phyloP scores from a whole-genome alignment of 495 filamentous ascomycete genomes.

The Aspergillus sclerotioniger region DNA sequence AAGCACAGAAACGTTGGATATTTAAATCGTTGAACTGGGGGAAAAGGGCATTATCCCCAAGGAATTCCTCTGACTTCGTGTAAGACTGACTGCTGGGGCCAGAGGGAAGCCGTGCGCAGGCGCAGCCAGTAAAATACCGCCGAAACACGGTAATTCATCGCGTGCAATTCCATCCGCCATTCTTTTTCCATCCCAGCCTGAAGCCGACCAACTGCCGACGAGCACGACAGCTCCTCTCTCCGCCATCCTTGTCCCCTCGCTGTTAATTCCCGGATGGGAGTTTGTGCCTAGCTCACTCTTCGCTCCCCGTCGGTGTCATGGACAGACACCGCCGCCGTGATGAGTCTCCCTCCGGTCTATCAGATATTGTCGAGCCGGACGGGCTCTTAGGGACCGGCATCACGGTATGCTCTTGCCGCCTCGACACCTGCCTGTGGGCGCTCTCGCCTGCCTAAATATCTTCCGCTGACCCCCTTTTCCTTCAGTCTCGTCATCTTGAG shows the following conservation, averaged over 20 bases:
- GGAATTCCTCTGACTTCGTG: no score
- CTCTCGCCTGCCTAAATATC: not conserved
- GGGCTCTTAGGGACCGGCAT: conserved; percentile 52
- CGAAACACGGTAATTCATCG: conserved; percentile 40
- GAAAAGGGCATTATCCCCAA: no score
- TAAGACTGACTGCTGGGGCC: no score
- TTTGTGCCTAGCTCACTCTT: conserved; percentile 25
- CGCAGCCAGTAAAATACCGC: conserved; percentile 3
- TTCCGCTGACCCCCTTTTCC: conserved; percentile 7
- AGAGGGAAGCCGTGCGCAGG: no score
- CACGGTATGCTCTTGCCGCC: conserved; percentile 36
- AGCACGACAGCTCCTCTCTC: not conserved
- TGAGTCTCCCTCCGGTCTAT: conserved; percentile 47
- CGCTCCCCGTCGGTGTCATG: conserved; percentile 36
- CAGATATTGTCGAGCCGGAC: conserved; percentile 47
- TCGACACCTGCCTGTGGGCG: not conserved
- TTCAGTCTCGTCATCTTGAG: conserved; percentile 81
- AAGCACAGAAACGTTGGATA: not conserved
- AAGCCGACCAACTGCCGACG: conserved; percentile 9
- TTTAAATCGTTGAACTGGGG: not conserved
- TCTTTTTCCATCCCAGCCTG: conserved; percentile 2
- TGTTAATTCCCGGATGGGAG: conserved; percentile 27
- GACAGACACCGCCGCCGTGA: conserved; percentile 46
- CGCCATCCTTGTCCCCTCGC: conserved; percentile 1
- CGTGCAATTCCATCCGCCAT: conserved; percentile 23